Base-by-base conservation (phyloP, 768 basidiomycete genomes). In the Tulasnella sp. region DNA sequence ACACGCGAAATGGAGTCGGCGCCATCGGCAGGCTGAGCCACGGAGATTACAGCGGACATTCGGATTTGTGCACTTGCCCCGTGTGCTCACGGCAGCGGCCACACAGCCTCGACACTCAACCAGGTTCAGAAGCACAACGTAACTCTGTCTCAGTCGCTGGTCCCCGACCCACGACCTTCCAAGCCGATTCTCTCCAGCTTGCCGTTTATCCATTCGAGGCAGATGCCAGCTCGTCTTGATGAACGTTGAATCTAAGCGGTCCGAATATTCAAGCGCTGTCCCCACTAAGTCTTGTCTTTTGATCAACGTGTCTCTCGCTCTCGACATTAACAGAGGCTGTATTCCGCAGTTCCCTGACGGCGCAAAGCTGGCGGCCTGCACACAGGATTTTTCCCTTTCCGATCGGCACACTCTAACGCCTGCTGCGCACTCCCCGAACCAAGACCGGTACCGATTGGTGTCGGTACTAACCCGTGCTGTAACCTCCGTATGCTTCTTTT, bases 361-460 rank as follows among this genome's bases (percentile, higher is more conserved):
- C 15, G 32, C 61, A 67, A 3, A 67, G 61, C 13, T 26, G 61
- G 61, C 61, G 61, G 61, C 29, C 61, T 67, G 26, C 15, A 32
- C 61, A 67, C 61, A 67, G 61, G 29, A 67, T 67, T 67, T 67
- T 67, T 67, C 26, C 29, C 61, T 35, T 29, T 67, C 61, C 61
- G 61, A 67, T 23, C 32, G 26, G 61, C 32, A 67, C 29, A 32
- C 61, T 15, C 44, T n/a, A 51, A 67, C 29, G 61, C 13, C 29
- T 67, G 61, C 61, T 67, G 61, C 61, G 61, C 29, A 67, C 61
- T 26, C 61, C 26, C 61, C 61, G 61, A 67, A 29, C 29, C 29
- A 29, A 29, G 32, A 26, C 61, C 61, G 61, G 61, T 26, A 16
- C 32, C 32, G 26, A 26, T 32, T 26, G 29, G 26, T 26, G 61